phyloP scores from a whole-genome alignment of 768 basidiomycete genomes.

The Pleurotus cornucopiae region DNA sequence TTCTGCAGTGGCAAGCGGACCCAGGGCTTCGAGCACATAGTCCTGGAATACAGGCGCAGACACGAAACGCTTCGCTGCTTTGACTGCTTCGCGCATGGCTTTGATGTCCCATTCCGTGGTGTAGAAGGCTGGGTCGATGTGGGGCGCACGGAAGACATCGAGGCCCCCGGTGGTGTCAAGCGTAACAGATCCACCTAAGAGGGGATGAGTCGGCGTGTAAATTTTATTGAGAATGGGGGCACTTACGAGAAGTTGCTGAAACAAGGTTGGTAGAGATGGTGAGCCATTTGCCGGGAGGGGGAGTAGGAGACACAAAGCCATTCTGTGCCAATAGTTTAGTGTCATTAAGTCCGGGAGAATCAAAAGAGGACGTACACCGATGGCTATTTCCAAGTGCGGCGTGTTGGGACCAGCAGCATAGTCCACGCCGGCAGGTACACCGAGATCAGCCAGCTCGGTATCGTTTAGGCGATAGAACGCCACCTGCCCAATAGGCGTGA shows the following conservation, averaged over 20 bases:
- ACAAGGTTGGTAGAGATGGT: not conserved
- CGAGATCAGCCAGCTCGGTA: slow-evolving; percentile 23
- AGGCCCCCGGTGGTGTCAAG: too few species aligned
- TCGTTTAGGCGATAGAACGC: slow-evolving; percentile 20
- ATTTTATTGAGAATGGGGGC: not conserved
- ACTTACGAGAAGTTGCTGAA: not conserved
- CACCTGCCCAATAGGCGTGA: slow-evolving; percentile 8
- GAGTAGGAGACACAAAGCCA: not conserved
- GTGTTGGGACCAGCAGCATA: slow-evolving; percentile 31
- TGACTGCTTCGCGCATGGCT: slow-evolving; percentile 23
- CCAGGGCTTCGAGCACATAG: slow-evolving; percentile 18
- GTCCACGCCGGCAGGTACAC: slow-evolving; percentile 17
- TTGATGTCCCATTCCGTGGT: slow-evolving; percentile 17
- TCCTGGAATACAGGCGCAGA: slow-evolving; percentile 22
- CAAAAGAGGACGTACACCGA: slow-evolving; percentile 20
- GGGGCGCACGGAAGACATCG: too few species aligned
- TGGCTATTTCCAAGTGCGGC: slow-evolving; percentile 30
- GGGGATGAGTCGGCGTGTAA: too few species aligned
- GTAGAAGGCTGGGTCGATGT: slow-evolving; percentile 20
- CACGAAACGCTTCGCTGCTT: slow-evolving; percentile 19
- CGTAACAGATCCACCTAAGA: too few species aligned
- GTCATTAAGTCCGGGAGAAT: not conserved
- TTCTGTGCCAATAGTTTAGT: not conserved
- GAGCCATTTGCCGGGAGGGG: not conserved
- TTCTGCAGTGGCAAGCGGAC: not conserved